Conservation (phyloP, 2,329 filamentous ascomycete genomes). For the Trichoderma citrinoviride region DNA sequence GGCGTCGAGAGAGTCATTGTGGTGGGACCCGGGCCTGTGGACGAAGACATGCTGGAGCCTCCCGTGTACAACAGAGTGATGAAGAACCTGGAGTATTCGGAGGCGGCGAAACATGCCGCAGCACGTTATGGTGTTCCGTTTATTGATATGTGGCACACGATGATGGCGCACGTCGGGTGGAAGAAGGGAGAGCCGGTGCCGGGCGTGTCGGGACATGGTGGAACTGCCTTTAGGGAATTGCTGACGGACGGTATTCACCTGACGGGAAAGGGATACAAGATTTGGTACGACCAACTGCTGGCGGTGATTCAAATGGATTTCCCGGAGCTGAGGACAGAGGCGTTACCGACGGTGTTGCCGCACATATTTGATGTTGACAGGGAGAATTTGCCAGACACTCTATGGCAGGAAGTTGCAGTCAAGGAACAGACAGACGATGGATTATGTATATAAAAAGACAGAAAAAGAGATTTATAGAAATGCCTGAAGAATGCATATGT, state of each 20-base stretch:
- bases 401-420: conserved; percentile 3
- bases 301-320: not conserved
- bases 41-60: conserved; percentile 5
- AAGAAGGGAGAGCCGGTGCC: conserved; percentile 4
- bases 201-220: not conserved
- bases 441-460: no score
- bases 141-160: conserved; percentile 8
- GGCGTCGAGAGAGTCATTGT: conserved; percentile 9
- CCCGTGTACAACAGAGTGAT: conserved; percentile 4
- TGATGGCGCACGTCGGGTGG: not conserved
- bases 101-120: not conserved
- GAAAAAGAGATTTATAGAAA: not conserved
- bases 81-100: not conserved
- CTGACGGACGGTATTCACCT: conserved; percentile 8
- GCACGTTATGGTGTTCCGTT: conserved; percentile 1
- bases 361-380: conserved; percentile 12
- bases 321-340: not conserved
- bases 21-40: conserved; percentile 7
- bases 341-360: conserved; percentile 3
- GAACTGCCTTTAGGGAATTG: not conserved
- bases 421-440: not conserved
- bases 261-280: not conserved
- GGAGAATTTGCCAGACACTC: not conserved
- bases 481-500: not conserved
- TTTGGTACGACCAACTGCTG: conserved; percentile 12